A percentile compares a stretch with the other conserved stretches of the same genome.
Conservation (phyloP, 1,139 yeast genomes). For the Yamadazyma sp. region DNA sequence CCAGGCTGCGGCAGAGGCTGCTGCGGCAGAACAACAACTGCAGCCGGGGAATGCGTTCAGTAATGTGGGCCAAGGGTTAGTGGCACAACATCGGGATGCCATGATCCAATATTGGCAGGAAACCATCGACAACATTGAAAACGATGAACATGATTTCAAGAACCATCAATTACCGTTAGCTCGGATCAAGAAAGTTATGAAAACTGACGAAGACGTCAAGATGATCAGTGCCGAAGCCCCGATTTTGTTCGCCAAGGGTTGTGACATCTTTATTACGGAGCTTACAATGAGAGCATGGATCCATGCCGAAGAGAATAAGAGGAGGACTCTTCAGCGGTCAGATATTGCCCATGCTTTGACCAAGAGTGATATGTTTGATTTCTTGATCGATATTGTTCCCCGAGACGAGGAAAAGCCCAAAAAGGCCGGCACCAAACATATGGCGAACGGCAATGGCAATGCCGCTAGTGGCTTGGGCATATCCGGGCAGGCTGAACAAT, state of each 20-base stretch:
- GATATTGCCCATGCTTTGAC: conserved; percentile 96
- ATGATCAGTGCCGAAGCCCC: conserved; percentile 99
- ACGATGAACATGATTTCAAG: conserved; percentile 87
- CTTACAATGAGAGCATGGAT: conserved; percentile 99
- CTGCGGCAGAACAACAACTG: conserved; percentile 46
- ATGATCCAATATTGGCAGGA: conserved; percentile 98
- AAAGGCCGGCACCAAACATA: conserved; percentile 18
- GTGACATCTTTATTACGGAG: conserved; percentile 95
- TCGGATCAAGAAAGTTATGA: conserved; percentile 93
- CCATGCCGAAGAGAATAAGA: conserved; percentile 93
- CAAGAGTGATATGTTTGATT: conserved; percentile 95
- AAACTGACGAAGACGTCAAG: conserved; percentile 94
- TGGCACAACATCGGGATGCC: conserved; percentile 77
- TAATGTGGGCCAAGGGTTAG: conserved; percentile 91
- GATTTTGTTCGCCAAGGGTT: conserved; percentile 92
- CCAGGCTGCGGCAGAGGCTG: conserved; percentile 52
- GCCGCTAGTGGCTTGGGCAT: too few species aligned
- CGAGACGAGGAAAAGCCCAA: conserved; percentile 68
- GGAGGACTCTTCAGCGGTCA: conserved; percentile 88
- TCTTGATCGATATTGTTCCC: conserved; percentile 92
- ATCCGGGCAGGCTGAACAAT: too few species aligned
- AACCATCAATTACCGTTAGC: conserved; percentile 94
- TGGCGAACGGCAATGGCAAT: conserved; percentile 3
- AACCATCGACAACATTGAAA: conserved; percentile 85
- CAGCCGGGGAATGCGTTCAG: conserved; percentile 73